These are phyloP conservation scores for Alternaria atra DNA, from an alignment of 2,329 filamentous ascomycete genomes.

Conservation along the genomic window DNA sequence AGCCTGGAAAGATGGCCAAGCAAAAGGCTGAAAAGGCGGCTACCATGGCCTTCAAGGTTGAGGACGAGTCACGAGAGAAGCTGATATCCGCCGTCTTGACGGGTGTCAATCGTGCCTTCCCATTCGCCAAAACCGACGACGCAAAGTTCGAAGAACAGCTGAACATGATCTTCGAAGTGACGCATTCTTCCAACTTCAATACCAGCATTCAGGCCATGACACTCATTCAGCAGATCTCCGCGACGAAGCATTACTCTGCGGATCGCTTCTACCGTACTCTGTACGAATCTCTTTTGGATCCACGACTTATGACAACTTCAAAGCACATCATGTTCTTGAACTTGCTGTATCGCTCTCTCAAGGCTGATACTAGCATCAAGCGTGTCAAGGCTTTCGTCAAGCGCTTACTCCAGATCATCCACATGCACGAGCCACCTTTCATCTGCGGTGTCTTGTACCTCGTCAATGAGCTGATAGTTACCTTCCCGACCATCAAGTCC, in stretches of 20 bases:
- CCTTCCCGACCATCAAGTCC: conserved; percentile 80
- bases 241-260: conserved; percentile 78
- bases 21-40: conserved; percentile 55
- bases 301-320: conserved; percentile 85
- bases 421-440: conserved; percentile 90
- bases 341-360: conserved; percentile 85
- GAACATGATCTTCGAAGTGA: conserved; percentile 93
- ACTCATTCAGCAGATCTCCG: conserved; percentile 90
- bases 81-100: conserved; percentile 90
- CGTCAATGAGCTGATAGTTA: conserved; percentile 78
- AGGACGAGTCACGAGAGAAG: conserved; percentile 82
- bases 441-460: conserved; percentile 93
- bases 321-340: conserved; percentile 97
- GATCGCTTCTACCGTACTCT: conserved; percentile 95
- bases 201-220: conserved; percentile 95
- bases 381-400: conserved; percentile 97
- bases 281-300: conserved; percentile 93
- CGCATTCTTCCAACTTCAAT: conserved; percentile 98
- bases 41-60: conserved; percentile 54
- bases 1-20: conserved; percentile 63
- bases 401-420: conserved; percentile 85
- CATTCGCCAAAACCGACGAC: conserved; percentile 85
- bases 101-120: conserved; percentile 94
- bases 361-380: conserved; percentile 87
- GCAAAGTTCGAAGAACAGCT: conserved; percentile 87